A percentile compares a stretch with the other conserved stretches of the same genome.
These are phyloP conservation scores for Lathyrus sativus DNA, from an alignment of 306 rosid species.

Conservation along the genomic window DNA sequence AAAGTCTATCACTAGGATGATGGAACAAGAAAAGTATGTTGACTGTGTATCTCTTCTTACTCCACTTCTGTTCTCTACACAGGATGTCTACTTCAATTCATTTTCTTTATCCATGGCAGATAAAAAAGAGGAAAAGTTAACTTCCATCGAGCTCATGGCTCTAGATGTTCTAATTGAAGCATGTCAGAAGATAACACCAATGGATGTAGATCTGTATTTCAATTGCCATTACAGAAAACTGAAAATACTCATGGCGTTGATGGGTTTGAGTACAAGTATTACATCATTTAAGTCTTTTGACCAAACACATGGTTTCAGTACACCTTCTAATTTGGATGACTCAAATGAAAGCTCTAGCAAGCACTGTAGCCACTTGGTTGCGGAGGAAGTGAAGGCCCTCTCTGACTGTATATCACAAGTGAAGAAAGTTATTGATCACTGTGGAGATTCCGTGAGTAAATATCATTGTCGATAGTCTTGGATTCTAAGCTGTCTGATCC, in stretches of 20 bases:
- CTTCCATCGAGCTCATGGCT: conserved; percentile 76
- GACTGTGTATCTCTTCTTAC: conserved; percentile 80
- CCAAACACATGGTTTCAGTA: conserved; percentile 48
- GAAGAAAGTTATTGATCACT: conserved; percentile 66
- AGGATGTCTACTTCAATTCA: conserved; percentile 67
- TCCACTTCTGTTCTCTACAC: conserved; percentile 76
- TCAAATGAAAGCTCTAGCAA: conserved; percentile 66
- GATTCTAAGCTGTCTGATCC: conserved; percentile 35
- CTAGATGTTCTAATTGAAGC: conserved; percentile 79
- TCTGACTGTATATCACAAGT: conserved; percentile 78
- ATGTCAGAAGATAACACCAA: conserved; percentile 74
- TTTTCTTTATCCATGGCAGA: conserved; percentile 54
- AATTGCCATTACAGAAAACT: conserved; percentile 79
- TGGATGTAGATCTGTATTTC: conserved; percentile 73
- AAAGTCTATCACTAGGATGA: conserved; percentile 68
- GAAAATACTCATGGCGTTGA: conserved; percentile 79
- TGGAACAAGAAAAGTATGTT: conserved; percentile 69
- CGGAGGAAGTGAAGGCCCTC: conserved; percentile 87
- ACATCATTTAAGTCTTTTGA: conserved; percentile 55
- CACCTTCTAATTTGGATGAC: conserved; percentile 55
- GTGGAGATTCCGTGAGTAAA: conserved; percentile 63
- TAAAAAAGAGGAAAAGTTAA: conserved; percentile 61
- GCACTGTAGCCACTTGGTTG: conserved; percentile 65
- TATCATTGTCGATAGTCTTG: conserved; percentile 30
- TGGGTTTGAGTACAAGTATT: conserved; percentile 63